These are phyloP conservation scores for Xylaria multiplex DNA, from an alignment of 2,329 filamentous ascomycete species.

Conservation along the genomic window DNA sequence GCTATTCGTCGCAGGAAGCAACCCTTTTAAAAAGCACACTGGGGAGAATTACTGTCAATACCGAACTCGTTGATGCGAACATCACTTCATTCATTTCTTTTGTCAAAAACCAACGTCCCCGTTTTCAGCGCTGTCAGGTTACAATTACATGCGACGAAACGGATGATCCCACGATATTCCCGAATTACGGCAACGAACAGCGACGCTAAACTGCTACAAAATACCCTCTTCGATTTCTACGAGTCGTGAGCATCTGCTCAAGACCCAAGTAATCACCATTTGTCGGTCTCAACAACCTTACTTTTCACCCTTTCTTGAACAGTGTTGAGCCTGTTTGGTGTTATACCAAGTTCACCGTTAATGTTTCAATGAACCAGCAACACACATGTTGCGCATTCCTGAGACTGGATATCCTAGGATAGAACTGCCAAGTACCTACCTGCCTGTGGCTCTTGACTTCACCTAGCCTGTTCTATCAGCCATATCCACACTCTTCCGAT, in stretches of 20 bases:
- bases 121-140: conserved; percentile 44
- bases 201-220: conserved; percentile 32
- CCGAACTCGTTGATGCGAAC: conserved; percentile 45
- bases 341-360: conserved; percentile 42
- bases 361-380: conserved; percentile 49
- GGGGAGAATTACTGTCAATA: conserved; percentile 29
- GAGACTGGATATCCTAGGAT: conserved; percentile 18
- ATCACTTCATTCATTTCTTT: conserved; percentile 48
- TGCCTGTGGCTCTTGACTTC: conserved; percentile 20
- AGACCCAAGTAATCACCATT: conserved; percentile 35
- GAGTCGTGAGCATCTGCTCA: conserved; percentile 34
- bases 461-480: conserved; percentile 24
- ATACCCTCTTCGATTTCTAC: conserved; percentile 40
- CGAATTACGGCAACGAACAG: conserved; percentile 41
- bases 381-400: conserved; percentile 22
- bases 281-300: conserved; percentile 42
- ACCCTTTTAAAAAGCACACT: conserved; percentile 12
- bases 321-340: conserved; percentile 48
- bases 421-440: conserved; percentile 18
- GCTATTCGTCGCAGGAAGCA: conserved; percentile 25
- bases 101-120: conserved; percentile 47
- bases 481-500: conserved; percentile 23
- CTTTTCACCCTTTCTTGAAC: conserved; percentile 38
- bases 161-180: conserved; percentile 43
- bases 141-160: conserved; percentile 47